phyloP scores from a whole-genome alignment of 2,329 filamentous ascomycete species.

The Leptographium wingfieldii region DNA sequence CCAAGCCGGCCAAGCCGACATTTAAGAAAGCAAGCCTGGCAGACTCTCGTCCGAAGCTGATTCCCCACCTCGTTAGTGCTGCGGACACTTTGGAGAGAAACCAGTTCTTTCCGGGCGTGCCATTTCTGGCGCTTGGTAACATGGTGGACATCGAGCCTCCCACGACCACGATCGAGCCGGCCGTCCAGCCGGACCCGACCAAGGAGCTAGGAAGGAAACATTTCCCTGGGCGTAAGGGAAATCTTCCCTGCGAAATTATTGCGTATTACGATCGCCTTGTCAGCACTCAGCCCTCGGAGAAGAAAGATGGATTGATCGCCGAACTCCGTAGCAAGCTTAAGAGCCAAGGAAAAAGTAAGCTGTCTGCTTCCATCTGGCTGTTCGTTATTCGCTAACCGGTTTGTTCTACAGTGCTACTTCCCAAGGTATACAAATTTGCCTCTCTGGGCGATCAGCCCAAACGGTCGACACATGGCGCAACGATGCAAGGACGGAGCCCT shows the following conservation, averaged over 20 bases:
- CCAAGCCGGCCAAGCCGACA: slow-evolving; percentile 1
- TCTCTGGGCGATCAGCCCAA: slow-evolving; percentile 7
- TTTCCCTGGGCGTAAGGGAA: slow-evolving; percentile 10
- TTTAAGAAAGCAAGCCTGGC: slow-evolving; percentile 1
- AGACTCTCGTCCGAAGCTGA: slow-evolving; percentile 3
- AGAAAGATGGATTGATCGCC: slow-evolving; percentile 9
- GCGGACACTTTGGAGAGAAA: slow-evolving; percentile 9
- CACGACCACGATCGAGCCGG: slow-evolving; percentile 7
- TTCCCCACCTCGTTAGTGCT: slow-evolving; percentile 7
- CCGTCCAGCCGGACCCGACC: slow-evolving; percentile 11
- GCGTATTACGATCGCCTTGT: slow-evolving; percentile 11
- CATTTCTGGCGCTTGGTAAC: slow-evolving; percentile 9
- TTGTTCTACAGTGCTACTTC: slow-evolving; percentile 4
- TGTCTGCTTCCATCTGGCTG: too few relatives aligned
- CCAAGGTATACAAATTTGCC: slow-evolving; percentile 14
- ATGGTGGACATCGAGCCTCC: slow-evolving; percentile 10
- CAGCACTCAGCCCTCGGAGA: slow-evolving; percentile 5
- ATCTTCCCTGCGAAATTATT: slow-evolving; percentile 12
- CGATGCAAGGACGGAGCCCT: slow-evolving; percentile 1
- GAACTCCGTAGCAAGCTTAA: slow-evolving; percentile 12
- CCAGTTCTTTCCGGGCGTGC: slow-evolving; percentile 10
- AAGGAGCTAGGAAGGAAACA: slow-evolving; percentile 12
- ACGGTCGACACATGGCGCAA: neutral
- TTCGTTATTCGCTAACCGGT: neutral
- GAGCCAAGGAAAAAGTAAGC: slow-evolving; percentile 9